Evolutionary conservation across 495 filamentous ascomycete genomes (phyloP).

Genomic region (Lophiotrema nucula): DNA sequence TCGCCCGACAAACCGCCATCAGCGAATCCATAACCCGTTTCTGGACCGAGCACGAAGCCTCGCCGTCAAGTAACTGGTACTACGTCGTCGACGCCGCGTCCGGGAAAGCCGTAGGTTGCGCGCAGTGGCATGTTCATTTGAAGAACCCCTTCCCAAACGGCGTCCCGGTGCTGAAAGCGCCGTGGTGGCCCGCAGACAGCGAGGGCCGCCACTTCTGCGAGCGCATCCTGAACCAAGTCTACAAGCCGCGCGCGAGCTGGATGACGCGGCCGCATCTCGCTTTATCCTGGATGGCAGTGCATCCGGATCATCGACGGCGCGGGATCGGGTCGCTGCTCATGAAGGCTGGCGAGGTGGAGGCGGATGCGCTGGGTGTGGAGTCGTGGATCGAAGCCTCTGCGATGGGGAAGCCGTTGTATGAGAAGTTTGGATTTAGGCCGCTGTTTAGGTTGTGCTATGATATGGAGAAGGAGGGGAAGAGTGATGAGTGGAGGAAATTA

Average conservation of each 20-base stretch:
- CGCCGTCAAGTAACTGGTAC: slow-evolving; percentile 25
- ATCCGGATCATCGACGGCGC: slow-evolving; percentile 18
- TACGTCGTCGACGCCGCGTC: slow-evolving; percentile 12
- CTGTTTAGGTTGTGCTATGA: slow-evolving; percentile 20
- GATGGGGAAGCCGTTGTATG: slow-evolving; percentile 23
- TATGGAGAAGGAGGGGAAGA: slow-evolving; percentile 9
- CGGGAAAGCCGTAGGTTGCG: slow-evolving; percentile 8
- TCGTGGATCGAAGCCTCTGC: slow-evolving; percentile 19
- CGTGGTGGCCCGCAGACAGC: slow-evolving; percentile 24
- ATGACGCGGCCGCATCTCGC: slow-evolving; percentile 22
- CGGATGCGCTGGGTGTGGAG: slow-evolving; percentile 14
- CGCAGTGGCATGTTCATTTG: slow-evolving; percentile 12
- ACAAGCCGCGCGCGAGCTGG: slow-evolving; percentile 11
- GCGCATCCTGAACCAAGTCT: slow-evolving; percentile 15
- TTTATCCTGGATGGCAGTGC: slow-evolving; percentile 27
- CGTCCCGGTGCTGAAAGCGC: neutral
- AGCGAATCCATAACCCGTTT: slow-evolving; percentile 18
- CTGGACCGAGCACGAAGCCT: slow-evolving; percentile 8
- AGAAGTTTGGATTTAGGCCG: slow-evolving; percentile 21
- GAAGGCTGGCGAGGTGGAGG: neutral
- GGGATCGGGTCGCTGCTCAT: slow-evolving; percentile 29
- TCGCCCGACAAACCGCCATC: slow-evolving; percentile 11
- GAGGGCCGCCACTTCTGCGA: slow-evolving; percentile 23
- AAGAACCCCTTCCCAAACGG: slow-evolving; percentile 23
- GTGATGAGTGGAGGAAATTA: slow-evolving; percentile 12